Percentiles rank a stretch among this genome's conserved stretches.
Conservation (phyloP, 2,329 filamentous ascomycete species). For the Tolypocladium guangdongense region DNA sequence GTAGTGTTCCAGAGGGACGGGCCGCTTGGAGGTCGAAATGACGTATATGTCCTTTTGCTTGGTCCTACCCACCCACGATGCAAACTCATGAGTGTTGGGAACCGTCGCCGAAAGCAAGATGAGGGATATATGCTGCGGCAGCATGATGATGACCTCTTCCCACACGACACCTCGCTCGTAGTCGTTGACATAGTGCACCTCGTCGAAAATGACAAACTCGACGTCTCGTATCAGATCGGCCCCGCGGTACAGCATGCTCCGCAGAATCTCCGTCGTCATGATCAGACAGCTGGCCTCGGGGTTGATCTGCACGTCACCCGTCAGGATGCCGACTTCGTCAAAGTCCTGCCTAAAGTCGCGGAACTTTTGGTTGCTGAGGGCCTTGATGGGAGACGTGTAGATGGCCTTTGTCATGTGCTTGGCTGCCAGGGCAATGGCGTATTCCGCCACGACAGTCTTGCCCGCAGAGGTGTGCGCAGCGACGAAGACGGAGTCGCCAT, state of each 20-base stretch:
- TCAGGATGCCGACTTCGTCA: conserved; percentile 92
- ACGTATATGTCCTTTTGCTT: conserved; percentile 99
- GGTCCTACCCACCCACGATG: conserved; percentile 93
- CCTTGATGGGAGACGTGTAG: conserved; percentile 97
- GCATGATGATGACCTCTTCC: conserved; percentile 99
- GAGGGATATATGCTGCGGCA: conserved; percentile 91
- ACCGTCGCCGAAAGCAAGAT: conserved; percentile 94
- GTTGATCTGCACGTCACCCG: conserved; percentile 95
- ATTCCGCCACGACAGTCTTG: conserved; percentile 96
- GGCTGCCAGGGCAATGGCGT: conserved; percentile 90
- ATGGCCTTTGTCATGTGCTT: conserved; percentile 99
- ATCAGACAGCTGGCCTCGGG: conserved; percentile 96
- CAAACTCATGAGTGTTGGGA: conserved; percentile 94
- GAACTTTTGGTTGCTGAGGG: conserved; percentile 97
- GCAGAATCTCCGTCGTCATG: conserved; percentile 97
- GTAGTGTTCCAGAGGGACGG: conserved; percentile 90
- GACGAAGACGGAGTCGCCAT: conserved; percentile 94
- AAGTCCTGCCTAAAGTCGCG: conserved; percentile 85
- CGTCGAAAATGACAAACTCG: conserved; percentile 97
- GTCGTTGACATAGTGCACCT: conserved; percentile 98
- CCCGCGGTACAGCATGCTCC: conserved; percentile 95
- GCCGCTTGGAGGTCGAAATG: conserved; percentile 91
- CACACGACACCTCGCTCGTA: conserved; percentile 92
- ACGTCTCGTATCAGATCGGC: conserved; percentile 94
- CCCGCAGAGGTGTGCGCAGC: conserved; percentile 95